A percentile compares a stretch with the other conserved stretches of the same genome.
phyloP scores from a whole-genome alignment of 2,329 filamentous ascomycete genomes.

The Cadophora luteo-olivacea region DNA sequence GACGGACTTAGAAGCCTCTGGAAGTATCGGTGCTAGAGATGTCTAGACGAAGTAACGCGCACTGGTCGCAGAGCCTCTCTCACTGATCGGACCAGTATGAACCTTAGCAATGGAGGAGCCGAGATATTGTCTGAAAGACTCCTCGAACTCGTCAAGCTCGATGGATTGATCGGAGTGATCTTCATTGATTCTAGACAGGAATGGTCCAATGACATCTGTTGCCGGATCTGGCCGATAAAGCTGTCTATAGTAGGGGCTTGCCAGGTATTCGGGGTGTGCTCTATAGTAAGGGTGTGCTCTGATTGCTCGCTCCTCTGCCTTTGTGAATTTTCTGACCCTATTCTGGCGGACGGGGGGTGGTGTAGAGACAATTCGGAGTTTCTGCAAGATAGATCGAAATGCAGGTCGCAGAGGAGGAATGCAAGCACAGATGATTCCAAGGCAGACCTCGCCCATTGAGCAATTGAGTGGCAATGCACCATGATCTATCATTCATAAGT shows the following conservation, averaged over 20 bases:
- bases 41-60: conserved; percentile 6
- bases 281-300: too few species aligned
- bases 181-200: background rate
- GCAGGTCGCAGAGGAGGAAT: conserved; percentile 22
- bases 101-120: conserved; percentile 2
- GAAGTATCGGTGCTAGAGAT: conserved; percentile 1
- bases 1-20: background rate
- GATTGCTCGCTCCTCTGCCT: background rate
- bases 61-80: conserved; percentile 17
- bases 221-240: too few species aligned
- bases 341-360: background rate
- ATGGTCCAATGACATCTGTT: too few species aligned
- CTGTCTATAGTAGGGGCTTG: too few species aligned
- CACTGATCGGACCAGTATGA: background rate
- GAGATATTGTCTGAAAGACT: conserved; percentile 4
- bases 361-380: background rate
- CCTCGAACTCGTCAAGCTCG: conserved; percentile 9
- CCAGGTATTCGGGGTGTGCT: too few species aligned
- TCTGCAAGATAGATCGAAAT: conserved; percentile 1
- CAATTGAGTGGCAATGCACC: conserved; percentile 21
- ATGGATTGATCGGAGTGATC: background rate
- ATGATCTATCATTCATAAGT: conserved; percentile 14
- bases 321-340: background rate
- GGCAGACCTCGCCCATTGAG: conserved; percentile 24
- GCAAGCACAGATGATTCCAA: conserved; percentile 28